Evolutionary conservation across 345 rosid genomes (phyloP).

Genomic region (Carallia brachiata): DNA sequence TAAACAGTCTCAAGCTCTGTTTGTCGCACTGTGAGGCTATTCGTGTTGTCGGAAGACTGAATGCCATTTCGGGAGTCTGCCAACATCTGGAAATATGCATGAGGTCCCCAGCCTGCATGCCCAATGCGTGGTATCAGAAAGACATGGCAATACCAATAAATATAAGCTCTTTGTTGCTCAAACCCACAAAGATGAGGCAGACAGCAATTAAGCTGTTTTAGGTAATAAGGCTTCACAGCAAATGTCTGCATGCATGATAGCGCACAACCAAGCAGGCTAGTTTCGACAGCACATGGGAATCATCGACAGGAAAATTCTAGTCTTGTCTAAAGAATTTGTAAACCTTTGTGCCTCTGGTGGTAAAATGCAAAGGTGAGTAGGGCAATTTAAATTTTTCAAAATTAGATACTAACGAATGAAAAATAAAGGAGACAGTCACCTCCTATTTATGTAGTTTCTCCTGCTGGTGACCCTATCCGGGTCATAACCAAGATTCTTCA

Average conservation of each 20-base stretch:
- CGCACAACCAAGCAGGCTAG: not conserved
- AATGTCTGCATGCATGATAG: too few relatives aligned
- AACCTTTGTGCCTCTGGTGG: too few relatives aligned
- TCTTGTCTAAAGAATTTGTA: not conserved
- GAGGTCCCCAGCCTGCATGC: conserved; percentile 91
- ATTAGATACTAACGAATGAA: too few relatives aligned
- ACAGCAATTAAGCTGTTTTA: too few relatives aligned
- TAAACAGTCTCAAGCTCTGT: conserved; percentile 52
- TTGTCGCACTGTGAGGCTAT: conserved; percentile 30
- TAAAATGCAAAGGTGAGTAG: too few relatives aligned
- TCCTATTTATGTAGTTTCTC: too few relatives aligned
- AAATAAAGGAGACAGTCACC: too few relatives aligned
- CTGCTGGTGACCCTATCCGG: too few relatives aligned
- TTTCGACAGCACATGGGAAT: not conserved
- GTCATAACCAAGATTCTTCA: too few relatives aligned
- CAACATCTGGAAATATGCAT: conserved; percentile 85
- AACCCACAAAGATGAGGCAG: not conserved
- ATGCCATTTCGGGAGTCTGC: conserved; percentile 50
- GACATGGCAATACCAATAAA: not conserved
- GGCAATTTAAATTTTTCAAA: too few relatives aligned
- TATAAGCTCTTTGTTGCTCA: not conserved
- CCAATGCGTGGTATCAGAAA: not conserved
- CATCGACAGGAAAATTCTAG: not conserved
- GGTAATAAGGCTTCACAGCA: too few relatives aligned
- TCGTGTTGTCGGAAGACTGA: conserved; percentile 29